Base-by-base conservation (phyloP, 805 yeast genomes). In the Candida wancherniae region DNA sequence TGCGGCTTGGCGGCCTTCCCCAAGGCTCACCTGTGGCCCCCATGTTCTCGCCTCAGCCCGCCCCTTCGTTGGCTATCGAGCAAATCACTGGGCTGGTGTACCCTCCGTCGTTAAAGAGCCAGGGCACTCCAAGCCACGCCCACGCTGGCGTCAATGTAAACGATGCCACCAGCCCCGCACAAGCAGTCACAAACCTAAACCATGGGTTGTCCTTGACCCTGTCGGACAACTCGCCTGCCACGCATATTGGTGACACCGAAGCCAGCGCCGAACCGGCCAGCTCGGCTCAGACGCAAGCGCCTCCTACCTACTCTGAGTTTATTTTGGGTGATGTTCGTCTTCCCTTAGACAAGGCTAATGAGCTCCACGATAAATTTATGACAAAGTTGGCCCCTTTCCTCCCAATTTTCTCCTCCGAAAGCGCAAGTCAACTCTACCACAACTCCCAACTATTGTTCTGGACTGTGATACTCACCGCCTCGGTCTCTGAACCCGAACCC, bases 381-480 rank as follows among this genome's bases (percentile, higher is more conserved):
- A 57, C 58, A 5, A 72, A 78, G 34, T 80, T 79, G 48, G 61
- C 84, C 15, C 94, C 95, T 0, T 81, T 71, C 45, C 64, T 87
- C 46, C 96, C 96, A 2, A 83, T 88, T 9, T 63, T 88, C 51
- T 70, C 77, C 17, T 77, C 94, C 0, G 63, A 69, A 25, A 69
- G 75, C 26, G 88, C 94, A 3, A 69, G 78, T 0, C 92, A 84
- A 50, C 69, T 88, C 13, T 85, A 84, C 54, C 71, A 81, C 11
- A 92, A 84, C 48, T 84, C 94, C 0, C 90, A 84, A 49, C 63
- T 87, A 14, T 63, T 88, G 30, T 88, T 88, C 51, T 88, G 97
- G 97, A 74, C 94, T 0, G 90, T 87, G 3, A 82, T 85, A 66
- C 64, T 84, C 26, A 85, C 94, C 0, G 94, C 95, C 0, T 77